Evolutionary conservation across 192 early-diverging fungal species (phyloP).

Genomic region (Geranomyces variabilis): DNA sequence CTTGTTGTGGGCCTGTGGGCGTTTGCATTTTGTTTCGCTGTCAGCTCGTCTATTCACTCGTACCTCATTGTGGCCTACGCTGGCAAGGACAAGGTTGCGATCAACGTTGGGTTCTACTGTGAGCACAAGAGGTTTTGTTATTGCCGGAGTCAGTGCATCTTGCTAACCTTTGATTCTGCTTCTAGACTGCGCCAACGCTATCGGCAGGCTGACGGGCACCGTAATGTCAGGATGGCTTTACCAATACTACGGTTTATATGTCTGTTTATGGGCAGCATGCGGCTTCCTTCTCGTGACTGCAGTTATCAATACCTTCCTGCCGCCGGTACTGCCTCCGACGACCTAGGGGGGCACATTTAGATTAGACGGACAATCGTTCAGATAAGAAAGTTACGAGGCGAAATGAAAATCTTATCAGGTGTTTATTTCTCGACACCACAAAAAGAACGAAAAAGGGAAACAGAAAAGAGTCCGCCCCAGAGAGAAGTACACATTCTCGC

Average conservation of each 20-base stretch:
- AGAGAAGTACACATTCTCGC: too few relatives aligned
- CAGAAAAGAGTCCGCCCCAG: too few relatives aligned
- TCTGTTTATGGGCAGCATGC: slow-evolving; percentile 30
- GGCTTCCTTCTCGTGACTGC: slow-evolving; percentile 26
- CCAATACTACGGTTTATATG: slow-evolving; percentile 33
- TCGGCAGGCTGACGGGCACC: slow-evolving; percentile 28
- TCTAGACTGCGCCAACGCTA: slow-evolving; percentile 33
- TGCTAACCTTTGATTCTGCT: not conserved
- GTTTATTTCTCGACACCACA: too few relatives aligned
- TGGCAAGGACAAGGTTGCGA: slow-evolving; percentile 42
- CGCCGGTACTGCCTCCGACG: slow-evolving; percentile 12
- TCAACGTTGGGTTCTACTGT: slow-evolving; percentile 47
- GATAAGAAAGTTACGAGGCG: too few relatives aligned
- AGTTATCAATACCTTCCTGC: slow-evolving; percentile 20
- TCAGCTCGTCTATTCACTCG: slow-evolving; percentile 41
- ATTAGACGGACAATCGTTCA: too few relatives aligned
- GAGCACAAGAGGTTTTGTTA: slow-evolving; percentile 4
- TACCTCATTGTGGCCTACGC: slow-evolving; percentile 46
- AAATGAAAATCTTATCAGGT: too few relatives aligned
- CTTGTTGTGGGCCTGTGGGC: slow-evolving; percentile 17
- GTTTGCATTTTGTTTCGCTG: slow-evolving; percentile 43
- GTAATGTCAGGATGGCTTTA: slow-evolving; percentile 33
- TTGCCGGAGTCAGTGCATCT: too few relatives aligned
- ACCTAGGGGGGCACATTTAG: too few relatives aligned
- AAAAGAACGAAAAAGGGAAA: too few relatives aligned